phyloP scores from a whole-genome alignment of 2,329 filamentous ascomycete species.

The Cytospora schulzeri region DNA sequence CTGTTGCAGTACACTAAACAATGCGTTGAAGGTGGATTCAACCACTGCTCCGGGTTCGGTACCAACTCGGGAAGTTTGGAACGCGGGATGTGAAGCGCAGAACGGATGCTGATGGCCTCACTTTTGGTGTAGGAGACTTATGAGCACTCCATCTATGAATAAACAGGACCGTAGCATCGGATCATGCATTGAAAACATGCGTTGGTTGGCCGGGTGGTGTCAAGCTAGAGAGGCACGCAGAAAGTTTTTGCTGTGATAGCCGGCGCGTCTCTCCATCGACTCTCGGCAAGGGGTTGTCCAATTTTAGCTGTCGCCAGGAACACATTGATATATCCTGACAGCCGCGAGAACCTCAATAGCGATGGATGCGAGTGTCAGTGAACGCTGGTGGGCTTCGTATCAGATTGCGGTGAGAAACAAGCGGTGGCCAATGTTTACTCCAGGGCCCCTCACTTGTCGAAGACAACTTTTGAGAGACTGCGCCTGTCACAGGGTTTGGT shows the following conservation, averaged over 20 bases:
- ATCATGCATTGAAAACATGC: neutral
- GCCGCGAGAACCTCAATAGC: constrained; percentile 8
- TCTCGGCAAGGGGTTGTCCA: neutral
- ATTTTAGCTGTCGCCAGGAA: neutral
- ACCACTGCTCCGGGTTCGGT: constrained; percentile 18
- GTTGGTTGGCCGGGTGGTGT: neutral
- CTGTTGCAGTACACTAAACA: constrained; percentile 1
- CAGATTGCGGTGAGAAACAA: constrained; percentile 20
- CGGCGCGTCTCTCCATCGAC: neutral
- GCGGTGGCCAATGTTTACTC: neutral
- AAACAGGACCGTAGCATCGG: neutral
- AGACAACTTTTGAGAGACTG: neutral
- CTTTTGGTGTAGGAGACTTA: neutral
- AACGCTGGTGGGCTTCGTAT: neutral
- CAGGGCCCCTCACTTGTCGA: neutral
- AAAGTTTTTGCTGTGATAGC: neutral
- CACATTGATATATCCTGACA: neutral
- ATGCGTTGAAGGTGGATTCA: constrained; percentile 7
- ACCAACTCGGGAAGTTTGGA: constrained; percentile 1
- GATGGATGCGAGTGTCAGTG: neutral
- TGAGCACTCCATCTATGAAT: neutral
- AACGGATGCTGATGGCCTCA: neutral
- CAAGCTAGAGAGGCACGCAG: neutral
- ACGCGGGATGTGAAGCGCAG: neutral
- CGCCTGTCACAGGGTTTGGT: neutral